Evolutionary conservation across 169 alveolate genomes (phyloP).

Genomic region (Condylostoma magnum): DNA sequence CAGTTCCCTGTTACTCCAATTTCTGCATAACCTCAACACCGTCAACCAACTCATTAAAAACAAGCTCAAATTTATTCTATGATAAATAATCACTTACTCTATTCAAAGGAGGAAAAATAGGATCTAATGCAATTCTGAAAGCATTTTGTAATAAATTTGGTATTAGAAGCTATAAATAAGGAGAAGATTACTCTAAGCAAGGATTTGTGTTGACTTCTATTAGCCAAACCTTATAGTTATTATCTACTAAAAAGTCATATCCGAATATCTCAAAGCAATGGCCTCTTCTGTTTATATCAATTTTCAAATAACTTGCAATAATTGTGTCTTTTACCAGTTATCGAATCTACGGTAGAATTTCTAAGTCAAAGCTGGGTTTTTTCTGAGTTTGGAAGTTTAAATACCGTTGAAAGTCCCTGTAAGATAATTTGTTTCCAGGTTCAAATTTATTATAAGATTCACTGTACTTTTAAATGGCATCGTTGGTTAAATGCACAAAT

Average conservation of each 20-base stretch:
- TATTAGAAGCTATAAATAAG: constrained; percentile 19
- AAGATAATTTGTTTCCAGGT: constrained; percentile 75
- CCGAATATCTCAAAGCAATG: constrained; percentile 69
- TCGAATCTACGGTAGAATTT: constrained; percentile 30
- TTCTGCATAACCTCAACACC: neutral
- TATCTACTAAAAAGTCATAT: constrained; percentile 81
- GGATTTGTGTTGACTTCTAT: constrained; percentile 86
- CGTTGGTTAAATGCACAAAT: constrained; percentile 73
- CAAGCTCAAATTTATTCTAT: constrained; percentile 2
- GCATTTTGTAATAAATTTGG: constrained; percentile 43
- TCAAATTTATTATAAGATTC: constrained; percentile 73
- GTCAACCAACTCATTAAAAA: neutral
- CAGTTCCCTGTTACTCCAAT: too few relatives aligned
- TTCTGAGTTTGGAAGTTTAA: constrained; percentile 41
- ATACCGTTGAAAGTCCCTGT: constrained; percentile 60
- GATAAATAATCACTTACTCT: neutral
- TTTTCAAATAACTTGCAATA: constrained; percentile 31
- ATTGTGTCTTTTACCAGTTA: constrained; percentile 37
- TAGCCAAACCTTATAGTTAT: constrained; percentile 76
- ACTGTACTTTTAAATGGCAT: constrained; percentile 69
- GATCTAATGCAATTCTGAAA: constrained; percentile 26
- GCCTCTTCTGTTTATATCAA: constrained; percentile 31
- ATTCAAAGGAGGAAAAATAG: constrained; percentile 23
- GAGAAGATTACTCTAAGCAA: constrained; percentile 33
- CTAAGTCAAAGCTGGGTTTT: neutral